Percentiles rank a stretch among this genome's conserved stretches.
Evolutionary conservation across 371 early-diverging fungal species (phyloP).

Genomic region (Syncephalastrum monosporum): DNA sequence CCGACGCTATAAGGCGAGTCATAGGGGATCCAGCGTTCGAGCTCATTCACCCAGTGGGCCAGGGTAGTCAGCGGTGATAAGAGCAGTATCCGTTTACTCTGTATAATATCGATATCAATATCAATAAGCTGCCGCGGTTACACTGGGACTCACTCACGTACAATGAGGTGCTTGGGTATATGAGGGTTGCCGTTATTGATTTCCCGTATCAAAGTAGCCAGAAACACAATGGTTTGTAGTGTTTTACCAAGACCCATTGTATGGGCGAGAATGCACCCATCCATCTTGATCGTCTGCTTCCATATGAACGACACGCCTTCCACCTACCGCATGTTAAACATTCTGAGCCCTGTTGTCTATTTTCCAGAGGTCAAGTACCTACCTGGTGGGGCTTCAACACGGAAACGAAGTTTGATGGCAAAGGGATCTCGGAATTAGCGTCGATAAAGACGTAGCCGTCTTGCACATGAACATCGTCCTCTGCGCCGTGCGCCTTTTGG

Average conservation of each 20-base stretch:
- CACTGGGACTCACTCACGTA: constrained; percentile 7
- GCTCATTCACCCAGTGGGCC: constrained; percentile 77
- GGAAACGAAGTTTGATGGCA: too few relatives aligned
- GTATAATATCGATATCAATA: constrained; percentile 1
- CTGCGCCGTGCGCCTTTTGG: too few relatives aligned
- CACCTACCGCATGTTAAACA: constrained; percentile 26
- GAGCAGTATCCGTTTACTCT: constrained; percentile 71
- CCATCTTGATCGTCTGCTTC: constrained; percentile 63
- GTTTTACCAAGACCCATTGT: constrained; percentile 93
- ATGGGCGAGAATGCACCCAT: constrained; percentile 87
- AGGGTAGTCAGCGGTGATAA: constrained; percentile 77
- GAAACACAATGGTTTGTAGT: constrained; percentile 73
- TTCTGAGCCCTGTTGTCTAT: too few relatives aligned
- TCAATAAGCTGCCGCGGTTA: background rate
- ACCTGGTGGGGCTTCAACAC: too few relatives aligned
- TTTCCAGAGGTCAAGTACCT: too few relatives aligned
- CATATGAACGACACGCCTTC: constrained; percentile 83
- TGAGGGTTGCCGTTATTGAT: constrained; percentile 31
- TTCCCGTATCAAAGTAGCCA: constrained; percentile 63
- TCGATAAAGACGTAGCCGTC: too few relatives aligned
- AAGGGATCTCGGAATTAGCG: too few relatives aligned
- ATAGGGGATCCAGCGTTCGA: constrained; percentile 62
- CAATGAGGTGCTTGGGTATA: constrained; percentile 45
- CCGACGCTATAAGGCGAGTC: constrained; percentile 24
- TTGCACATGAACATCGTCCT: too few relatives aligned